phyloP scores from a whole-genome alignment of 768 basidiomycete genomes.

The Leccinellum albellum region DNA sequence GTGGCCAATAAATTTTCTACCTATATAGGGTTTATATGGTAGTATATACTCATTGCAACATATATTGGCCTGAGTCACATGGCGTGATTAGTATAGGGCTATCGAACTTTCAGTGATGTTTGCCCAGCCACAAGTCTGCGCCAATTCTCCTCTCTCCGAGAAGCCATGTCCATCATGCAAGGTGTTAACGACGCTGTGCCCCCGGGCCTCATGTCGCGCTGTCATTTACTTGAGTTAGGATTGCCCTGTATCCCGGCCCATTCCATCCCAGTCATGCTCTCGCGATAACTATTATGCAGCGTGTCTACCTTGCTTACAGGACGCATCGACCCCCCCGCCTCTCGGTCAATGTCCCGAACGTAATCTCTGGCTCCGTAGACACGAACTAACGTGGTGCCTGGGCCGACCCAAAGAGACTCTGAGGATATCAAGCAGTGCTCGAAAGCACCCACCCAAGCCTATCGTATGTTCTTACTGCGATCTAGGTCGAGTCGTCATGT shows the following conservation, averaged over 20 bases:
- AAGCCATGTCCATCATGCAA: too few species aligned
- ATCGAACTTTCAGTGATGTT: too few species aligned
- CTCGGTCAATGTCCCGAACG: constrained; percentile 21
- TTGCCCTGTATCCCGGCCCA: too few species aligned
- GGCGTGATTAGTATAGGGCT: background rate
- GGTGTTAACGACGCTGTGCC: too few species aligned
- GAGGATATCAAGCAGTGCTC: background rate
- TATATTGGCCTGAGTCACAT: background rate
- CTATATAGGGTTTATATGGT: background rate
- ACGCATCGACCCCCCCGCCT: background rate
- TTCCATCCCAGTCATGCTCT: constrained; percentile 17
- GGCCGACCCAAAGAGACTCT: constrained; percentile 22
- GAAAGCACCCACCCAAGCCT: constrained; percentile 12
- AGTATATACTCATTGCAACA: background rate
- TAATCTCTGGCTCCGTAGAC: constrained; percentile 16
- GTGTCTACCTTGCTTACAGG: constrained; percentile 12
- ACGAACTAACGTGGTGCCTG: constrained; percentile 21
- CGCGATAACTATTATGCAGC: constrained; percentile 2
- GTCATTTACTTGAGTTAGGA: too few species aligned
- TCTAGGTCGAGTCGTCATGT: background rate
- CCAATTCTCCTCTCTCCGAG: too few species aligned
- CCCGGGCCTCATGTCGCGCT: too few species aligned
- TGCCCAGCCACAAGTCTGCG: too few species aligned
- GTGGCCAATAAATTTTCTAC: background rate
- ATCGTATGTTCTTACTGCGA: constrained; percentile 15